Base-by-base conservation (phyloP, 768 basidiomycete species). In the Leccinum uliginosum region DNA sequence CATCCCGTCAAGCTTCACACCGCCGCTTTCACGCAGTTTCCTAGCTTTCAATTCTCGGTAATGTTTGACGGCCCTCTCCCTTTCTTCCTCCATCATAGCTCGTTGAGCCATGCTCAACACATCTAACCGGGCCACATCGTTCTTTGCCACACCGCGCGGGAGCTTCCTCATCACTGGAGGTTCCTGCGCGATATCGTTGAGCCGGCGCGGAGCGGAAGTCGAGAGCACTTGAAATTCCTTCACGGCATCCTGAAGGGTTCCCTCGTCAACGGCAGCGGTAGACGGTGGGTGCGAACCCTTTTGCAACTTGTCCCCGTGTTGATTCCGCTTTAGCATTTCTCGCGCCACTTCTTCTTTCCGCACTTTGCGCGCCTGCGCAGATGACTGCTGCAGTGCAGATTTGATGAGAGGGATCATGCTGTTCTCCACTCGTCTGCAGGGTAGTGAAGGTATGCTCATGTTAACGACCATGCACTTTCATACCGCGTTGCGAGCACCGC, bases 41-140 rank as follows among this genome's bases (percentile, higher is more conserved):
- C 67, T 74, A 21, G 80, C 83, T 69, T 86, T 91, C 70, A 91
- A 64, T 70, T 85, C 80, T 57, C 90, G 74, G 69, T 91, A 91
- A 53, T 79, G 76, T 65, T 70, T 72, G 57, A 93, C 85, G 21
- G 74, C 87, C 58, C 80, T 84, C 62, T 87, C 84, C 59, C 90
- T 78, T 69, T 91, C 89, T 52, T 77, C 75, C 64, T 87, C 87
- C 81, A 93, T 83, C 83, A 89, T 83, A 6, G 77, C 76, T 67
- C 83, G 85, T 73, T 91, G 88, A 14, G 86, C 83, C 80, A 90
- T 84, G 27, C 85, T 86, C 29, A 91, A 61, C 8, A 88, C 78
- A 3, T 78, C 79, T 43, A 57, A 52, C 59, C 66, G 64, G 76
- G 73, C 57, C 65, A 64, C 56, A 50, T 51, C 64, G 49, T 46